Percentiles rank a stretch among this genome's conserved stretches.
Evolutionary conservation across 805 yeast genomes (phyloP).

Genomic region (Jamesozyma piceae): DNA sequence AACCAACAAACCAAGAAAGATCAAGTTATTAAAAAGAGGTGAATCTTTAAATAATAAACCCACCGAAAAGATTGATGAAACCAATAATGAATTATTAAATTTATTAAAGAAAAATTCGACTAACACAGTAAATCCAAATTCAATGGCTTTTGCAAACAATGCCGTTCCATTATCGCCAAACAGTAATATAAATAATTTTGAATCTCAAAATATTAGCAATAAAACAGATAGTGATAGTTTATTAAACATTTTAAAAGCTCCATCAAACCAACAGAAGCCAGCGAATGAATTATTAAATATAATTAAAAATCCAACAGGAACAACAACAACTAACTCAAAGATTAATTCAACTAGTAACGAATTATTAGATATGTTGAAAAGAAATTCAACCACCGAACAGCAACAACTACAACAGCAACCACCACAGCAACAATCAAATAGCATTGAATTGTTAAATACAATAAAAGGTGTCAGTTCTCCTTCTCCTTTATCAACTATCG

Average conservation of each 20-base stretch:
- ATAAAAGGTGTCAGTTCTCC: background rate
- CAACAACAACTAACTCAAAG: background rate
- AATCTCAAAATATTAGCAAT: background rate
- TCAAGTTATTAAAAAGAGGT: conserved; percentile 32
- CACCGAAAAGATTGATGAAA: background rate
- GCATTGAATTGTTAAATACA: background rate
- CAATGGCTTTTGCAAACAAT: background rate
- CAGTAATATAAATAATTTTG: background rate
- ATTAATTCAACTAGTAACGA: conserved; percentile 3
- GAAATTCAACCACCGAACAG: background rate
- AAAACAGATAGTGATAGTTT: conserved; percentile 6
- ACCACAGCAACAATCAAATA: background rate
- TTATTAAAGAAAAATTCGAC: conserved; percentile 8
- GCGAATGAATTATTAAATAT: background rate
- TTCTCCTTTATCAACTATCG: background rate
- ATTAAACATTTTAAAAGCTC: background rate
- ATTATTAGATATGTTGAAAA: conserved; percentile 7
- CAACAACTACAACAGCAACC: background rate
- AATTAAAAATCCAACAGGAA: background rate
- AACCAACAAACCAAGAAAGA: conserved; percentile 22
- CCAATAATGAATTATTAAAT: conserved; percentile 7
- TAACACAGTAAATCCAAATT: background rate
- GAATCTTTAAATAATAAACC: conserved; percentile 22
- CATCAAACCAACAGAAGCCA: background rate
- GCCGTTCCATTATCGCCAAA: background rate